A percentile compares a stretch with the other conserved stretches of the same genome.
phyloP scores from a whole-genome alignment of 495 filamentous ascomycete genomes.

The Aspergillus asperescens region DNA sequence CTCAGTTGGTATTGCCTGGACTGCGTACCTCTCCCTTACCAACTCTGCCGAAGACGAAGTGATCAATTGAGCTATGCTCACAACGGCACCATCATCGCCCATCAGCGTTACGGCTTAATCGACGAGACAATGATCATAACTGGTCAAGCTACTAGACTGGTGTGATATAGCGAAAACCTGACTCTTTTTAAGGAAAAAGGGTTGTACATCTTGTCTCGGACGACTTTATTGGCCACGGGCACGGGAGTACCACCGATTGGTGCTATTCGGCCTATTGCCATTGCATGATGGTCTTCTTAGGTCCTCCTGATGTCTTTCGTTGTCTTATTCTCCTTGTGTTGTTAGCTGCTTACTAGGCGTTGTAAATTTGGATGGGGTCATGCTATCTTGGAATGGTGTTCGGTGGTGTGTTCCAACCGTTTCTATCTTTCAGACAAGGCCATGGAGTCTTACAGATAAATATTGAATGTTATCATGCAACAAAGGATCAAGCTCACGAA shows the following conservation, averaged over 20 bases:
- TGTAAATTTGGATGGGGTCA: constrained; percentile 10
- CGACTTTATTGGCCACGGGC: neutral
- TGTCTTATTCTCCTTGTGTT: neutral
- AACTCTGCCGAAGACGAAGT: constrained; percentile 74
- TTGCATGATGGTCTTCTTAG: constrained; percentile 1
- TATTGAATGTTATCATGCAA: neutral
- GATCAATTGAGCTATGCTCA: constrained; percentile 1
- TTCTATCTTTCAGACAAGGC: neutral
- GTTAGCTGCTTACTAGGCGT: constrained; percentile 17
- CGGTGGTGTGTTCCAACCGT: constrained; percentile 5
- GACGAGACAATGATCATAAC: neutral
- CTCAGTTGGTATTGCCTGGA: constrained; percentile 96
- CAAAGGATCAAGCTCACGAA: neutral
- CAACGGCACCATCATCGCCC: neutral
- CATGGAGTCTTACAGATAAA: neutral
- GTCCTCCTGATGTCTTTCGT: constrained; percentile 4
- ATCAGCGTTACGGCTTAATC: neutral
- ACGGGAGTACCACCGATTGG: neutral
- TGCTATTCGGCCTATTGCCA: neutral
- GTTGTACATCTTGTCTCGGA: neutral
- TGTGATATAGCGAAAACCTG: neutral
- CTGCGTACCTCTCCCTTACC: constrained; percentile 92
- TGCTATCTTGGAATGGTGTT: constrained; percentile 13
- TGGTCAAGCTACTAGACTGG: neutral
- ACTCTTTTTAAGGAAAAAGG: neutral